Evolutionary conservation across 495 filamentous ascomycete species (phyloP).

Genomic region (Aspergillus baeticus): DNA sequence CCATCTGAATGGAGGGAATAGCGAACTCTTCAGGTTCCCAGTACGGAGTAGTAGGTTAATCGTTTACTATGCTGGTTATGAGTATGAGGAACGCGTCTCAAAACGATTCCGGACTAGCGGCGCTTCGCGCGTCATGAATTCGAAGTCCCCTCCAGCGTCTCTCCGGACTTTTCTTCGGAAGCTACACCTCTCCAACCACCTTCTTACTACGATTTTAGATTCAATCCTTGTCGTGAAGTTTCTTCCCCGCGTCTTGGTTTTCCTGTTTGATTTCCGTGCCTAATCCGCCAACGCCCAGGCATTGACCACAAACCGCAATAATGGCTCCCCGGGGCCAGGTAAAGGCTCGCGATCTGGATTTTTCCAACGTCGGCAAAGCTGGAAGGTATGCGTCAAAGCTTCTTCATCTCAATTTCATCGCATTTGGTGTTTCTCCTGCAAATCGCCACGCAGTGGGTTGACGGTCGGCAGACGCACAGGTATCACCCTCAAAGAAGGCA

Average conservation of each 20-base stretch:
- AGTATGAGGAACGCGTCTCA: no score
- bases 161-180: neutral
- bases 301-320: constrained; percentile 16
- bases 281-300: neutral
- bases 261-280: neutral
- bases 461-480: constrained; percentile 68
- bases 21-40: no score
- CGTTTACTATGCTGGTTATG: no score
- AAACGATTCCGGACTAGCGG: no score
- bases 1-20: no score
- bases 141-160: neutral
- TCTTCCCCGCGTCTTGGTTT: neutral
- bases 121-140: no score
- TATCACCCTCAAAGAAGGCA: constrained; percentile 74
- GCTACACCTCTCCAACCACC: no score
- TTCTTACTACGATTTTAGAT: no score
- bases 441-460: neutral
- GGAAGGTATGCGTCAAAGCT: constrained; percentile 51
- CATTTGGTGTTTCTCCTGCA: neutral
- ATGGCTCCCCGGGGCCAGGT: constrained; percentile 48
- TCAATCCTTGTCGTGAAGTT: neutral
- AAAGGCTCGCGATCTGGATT: constrained; percentile 59
- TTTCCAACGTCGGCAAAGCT: constrained; percentile 60
- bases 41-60: no score
- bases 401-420: neutral